Evolutionary conservation across 495 filamentous ascomycete species (phyloP), one percentile per base, ranked within the genome.

Genomic region (Hypoxylon trugodes): DNA sequence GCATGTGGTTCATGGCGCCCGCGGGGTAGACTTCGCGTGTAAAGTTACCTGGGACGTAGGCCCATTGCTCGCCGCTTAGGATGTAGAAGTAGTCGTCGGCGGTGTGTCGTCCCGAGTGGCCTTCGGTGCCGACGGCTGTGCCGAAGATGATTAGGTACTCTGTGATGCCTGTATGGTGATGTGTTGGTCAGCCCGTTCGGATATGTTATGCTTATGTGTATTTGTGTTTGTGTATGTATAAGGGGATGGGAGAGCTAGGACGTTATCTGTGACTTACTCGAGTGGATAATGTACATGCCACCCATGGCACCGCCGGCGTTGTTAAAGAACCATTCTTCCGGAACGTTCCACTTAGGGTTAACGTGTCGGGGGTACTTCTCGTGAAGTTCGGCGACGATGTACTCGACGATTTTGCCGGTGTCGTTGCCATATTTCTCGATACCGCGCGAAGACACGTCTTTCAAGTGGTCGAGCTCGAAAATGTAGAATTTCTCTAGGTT

Each of bases 1-100:
- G 80, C 65, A 96, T 82, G 79, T 92, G 87, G 82, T 96, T 91
- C 55, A 94, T 82, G 68, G 78, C 82, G 26, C 91, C 91, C 52
- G 85, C 78, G 4, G 88, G 86, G 79, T 92, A 96, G 42, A 90
- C 76, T 76, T 92, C 89, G 48, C 88, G 82, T 72, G 85, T 82
- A 79, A 85, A 91, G 61, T 79, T 68, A 52, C 90, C 90, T 8
- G 90, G 87, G 3, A 82, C 79, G 80, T 89, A 89, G 51, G 91
- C 89, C 36, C 83, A 76, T 74, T 96, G 87, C 49, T 85, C 86
- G 58, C 91, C 91, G 18, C 77, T 74, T 24, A 96, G 82, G 82
- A 96, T 95, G 80, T 92, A 86, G 84, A 96, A 96, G 84, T 93
- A 96, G 79, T 96, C 91, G 76, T 96, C 90, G 3, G 91, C 90